Evolutionary conservation across 139 green algal species (phyloP), one percentile per base, ranked within the genome.

Genomic region (Spirogloea muscicola): DNA sequence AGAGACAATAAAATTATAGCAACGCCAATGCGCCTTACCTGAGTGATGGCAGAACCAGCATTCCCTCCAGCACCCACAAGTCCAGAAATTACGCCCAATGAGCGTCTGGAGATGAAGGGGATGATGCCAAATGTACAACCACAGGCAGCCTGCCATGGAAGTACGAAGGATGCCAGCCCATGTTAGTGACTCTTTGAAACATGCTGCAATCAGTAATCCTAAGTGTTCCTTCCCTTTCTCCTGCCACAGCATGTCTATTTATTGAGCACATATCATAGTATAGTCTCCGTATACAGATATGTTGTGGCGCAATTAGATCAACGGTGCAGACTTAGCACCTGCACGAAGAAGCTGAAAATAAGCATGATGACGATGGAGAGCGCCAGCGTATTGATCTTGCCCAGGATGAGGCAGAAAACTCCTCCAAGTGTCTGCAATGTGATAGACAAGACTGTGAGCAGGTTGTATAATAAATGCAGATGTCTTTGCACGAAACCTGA

Each of bases 1-100:
- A 65, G 16, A 10, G 13, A 65, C 57, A 65, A 10, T 65, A 16
- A 65, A 33, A 16, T 16, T 43, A 44, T 44, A 16, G 57, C 16
- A 21, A 16, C 57, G 25, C 21, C 16, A 21, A 55, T 21, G 21
- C 21, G 46, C 21, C 25, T 51, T 13, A 72, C 62, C 62, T 72
- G 62, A 3, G 69, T 77, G 69, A 77, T 36, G 13, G 48, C 34
- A 21, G 60, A 46, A 1, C 94, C 94, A 1, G 86, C 79, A 85
- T 96, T 96, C 41, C 93, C 94, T 41, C 94, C 94, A n/a, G 93
- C 91, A 44, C 92, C 91, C 33, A 96, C 88, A 2, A 96, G 81
- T 29, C 94, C 94, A 29, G 90, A 93, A 2, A 92, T 87, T 13
- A 96, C 77, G 27, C 94, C 94, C 44, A 93, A 87, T 0, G 87